Base-by-base conservation (phyloP, 352 stramenopile species). In the Globisporangium recalcitrans region DNA sequence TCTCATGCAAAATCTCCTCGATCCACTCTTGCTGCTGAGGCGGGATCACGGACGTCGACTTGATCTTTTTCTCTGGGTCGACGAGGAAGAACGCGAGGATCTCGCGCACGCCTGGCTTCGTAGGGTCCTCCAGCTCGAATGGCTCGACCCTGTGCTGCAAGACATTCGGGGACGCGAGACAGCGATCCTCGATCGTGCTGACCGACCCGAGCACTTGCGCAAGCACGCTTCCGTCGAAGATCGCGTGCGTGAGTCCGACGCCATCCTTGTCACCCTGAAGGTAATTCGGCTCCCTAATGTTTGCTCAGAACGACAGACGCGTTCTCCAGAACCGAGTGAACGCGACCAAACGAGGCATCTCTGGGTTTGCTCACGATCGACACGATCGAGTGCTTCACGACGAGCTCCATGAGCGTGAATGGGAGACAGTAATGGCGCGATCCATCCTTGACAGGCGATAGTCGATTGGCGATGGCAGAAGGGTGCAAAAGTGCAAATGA, bases 51-150 rank as follows among this genome's bases (percentile, higher is more conserved):
- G 63, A 60, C 1, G 68, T 79, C 19, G 71, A 84, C n/a, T 64
- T 59, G 19, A 79, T 67, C 7, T 49, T 32, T 6, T 49, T 63
- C 2, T 66, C 34, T 1, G 71, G 73, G 22, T 87, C 68, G 14
- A 87, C 52, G 14, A 84, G 61, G 53, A 87, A 84, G 49, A 84
- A 78, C 19, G 62, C 72, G 13, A 81, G 27, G 61, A 81, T 81
- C 47, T 81, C 81, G 49, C 71, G 73, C 13, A 62, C 46, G 22
- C 74, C 75, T 16, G 71, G 60, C 36, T 69, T 63, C 11, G 36
- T 71, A 13, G 54, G 27, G 51, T 78, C 73, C 8, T 53, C 38
- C 10, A 87, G 55, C 63, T 81, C 59, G 36, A 84, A 85, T 4
- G 75, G 70, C 53, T 75, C 67, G 6, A 85, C 73, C 48, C 72